Conservation (phyloP, 2,329 filamentous ascomycete species). For the Botrytis sinoallii region DNA sequence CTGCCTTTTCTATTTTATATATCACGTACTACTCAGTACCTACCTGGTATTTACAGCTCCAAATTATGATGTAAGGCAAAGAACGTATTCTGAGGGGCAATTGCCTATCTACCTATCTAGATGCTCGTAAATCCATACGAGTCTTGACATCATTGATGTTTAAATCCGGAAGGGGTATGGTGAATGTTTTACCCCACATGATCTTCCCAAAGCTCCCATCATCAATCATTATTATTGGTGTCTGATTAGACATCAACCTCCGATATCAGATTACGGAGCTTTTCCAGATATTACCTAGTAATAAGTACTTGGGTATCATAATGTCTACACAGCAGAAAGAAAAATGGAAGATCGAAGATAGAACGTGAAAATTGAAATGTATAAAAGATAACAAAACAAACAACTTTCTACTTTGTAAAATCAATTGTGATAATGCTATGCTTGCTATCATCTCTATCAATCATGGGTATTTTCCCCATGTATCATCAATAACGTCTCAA, state of each 20-base stretch:
- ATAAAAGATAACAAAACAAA: background rate
- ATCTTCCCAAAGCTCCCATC: background rate
- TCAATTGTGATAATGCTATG: background rate
- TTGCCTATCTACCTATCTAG: background rate
- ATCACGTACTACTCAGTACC: background rate
- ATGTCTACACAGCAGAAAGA: background rate
- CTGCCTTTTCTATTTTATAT: background rate
- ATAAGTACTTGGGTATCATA: background rate
- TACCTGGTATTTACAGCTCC: background rate
- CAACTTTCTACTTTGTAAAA: background rate
- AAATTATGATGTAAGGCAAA: background rate
- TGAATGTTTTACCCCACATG: background rate
- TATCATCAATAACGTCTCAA: conserved; percentile 15
- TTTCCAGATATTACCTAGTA: background rate
- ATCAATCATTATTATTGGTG: too few species aligned
- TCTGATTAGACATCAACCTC: background rate
- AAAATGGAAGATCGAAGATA: background rate
- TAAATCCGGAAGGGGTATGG: background rate
- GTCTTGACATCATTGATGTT: conserved; percentile 14
- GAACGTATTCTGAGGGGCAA: background rate
- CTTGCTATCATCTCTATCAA: conserved; percentile 9
- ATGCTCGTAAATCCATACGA: background rate
- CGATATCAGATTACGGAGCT: background rate
- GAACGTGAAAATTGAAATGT: background rate
- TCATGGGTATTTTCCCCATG: conserved; percentile 16